Evolutionary conservation across 2,329 filamentous ascomycete genomes (phyloP), one percentile per base, ranked within the genome.

Genomic region (Penicillium sp.): DNA sequence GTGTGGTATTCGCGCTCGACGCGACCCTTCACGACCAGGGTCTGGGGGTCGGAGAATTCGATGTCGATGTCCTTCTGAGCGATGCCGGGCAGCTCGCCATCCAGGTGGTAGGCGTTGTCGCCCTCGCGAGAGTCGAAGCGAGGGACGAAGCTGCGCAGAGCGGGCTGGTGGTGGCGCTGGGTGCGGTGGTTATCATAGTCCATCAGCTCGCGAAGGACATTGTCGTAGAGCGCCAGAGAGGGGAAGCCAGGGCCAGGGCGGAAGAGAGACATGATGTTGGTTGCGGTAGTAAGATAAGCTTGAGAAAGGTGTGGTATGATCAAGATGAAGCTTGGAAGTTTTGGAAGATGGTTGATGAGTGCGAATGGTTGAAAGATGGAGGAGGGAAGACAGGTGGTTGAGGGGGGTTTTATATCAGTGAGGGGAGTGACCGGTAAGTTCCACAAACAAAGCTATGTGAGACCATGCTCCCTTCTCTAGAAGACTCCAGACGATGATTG

Each of bases 61-160:
- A 76, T 69, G 39, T 68, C 60, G 34, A 75, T 55, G 39, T 72
- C 62, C 45, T 71, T 65, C 51, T 73, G 67, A 16, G 61, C 58
- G 40, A 74, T 58, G 10, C 73, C 73, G 2, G 73, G 71, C 1
- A 75, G 56, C 39, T 76, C 73, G 14, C 72, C 72, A 34, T 74
- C 69, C 8, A 76, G 63, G 43, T 68, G 50, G 54, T 74, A 76
- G 27, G 64, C 55, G 1, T 70, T 61, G 2, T 63, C 58, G 17
- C 57, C 63, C 53, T 75, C 73, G 40, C 66, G 65, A 31, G 75
- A 61, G 47, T 76, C 72, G 45, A 75, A 75, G 36, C 60, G 59
- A 33, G 72, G 72, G 10, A 62, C 58, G 54, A 73, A 71, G 7
- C 58, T 49, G 43, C 45, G 64, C 38, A 48, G 48, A 20, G 36